Evolutionary conservation across 768 basidiomycete genomes (phyloP).

Genomic region (Naganishia kalamii): DNA sequence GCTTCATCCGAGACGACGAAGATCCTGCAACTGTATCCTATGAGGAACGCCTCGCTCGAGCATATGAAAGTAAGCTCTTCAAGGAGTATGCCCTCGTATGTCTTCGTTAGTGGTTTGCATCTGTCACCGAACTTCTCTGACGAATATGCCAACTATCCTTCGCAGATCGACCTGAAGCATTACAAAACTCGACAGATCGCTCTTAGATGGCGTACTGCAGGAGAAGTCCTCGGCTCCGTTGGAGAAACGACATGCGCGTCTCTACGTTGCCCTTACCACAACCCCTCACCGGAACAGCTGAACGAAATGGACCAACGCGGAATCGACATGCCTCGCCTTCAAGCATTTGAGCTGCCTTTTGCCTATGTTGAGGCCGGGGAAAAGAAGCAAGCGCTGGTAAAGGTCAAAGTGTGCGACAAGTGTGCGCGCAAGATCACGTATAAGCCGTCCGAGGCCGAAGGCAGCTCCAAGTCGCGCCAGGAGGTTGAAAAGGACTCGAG

Average conservation of each 20-base stretch:
- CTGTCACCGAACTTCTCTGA: too few relatives aligned
- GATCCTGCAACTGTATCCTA: conserved; percentile 54
- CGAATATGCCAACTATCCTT: not conserved
- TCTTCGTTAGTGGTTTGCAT: conserved; percentile 19
- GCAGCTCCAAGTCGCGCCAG: too few relatives aligned
- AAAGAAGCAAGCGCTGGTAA: conserved; percentile 73
- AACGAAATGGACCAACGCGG: conserved; percentile 9
- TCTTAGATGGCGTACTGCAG: conserved; percentile 87
- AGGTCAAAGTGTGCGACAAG: conserved; percentile 72
- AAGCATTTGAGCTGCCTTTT: conserved; percentile 84
- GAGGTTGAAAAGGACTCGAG: not conserved
- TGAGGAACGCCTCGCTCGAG: conserved; percentile 78
- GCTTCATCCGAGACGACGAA: conserved; percentile 67
- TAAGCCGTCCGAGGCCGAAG: conserved; percentile 48
- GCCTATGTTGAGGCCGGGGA: conserved; percentile 73
- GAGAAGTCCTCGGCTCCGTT: conserved; percentile 74
- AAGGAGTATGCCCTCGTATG: conserved; percentile 59
- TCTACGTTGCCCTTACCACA: conserved; percentile 69
- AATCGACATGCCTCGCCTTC: conserved; percentile 48
- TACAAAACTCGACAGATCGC: conserved; percentile 89
- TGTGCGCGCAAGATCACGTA: conserved; percentile 82
- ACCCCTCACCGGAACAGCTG: conserved; percentile 30
- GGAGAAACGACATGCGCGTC: conserved; percentile 87
- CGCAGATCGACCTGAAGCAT: conserved; percentile 71
- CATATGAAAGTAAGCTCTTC: conserved; percentile 81